Conservation (phyloP, 305 asterid genomes). For the Stenogyne calaminthoides region DNA sequence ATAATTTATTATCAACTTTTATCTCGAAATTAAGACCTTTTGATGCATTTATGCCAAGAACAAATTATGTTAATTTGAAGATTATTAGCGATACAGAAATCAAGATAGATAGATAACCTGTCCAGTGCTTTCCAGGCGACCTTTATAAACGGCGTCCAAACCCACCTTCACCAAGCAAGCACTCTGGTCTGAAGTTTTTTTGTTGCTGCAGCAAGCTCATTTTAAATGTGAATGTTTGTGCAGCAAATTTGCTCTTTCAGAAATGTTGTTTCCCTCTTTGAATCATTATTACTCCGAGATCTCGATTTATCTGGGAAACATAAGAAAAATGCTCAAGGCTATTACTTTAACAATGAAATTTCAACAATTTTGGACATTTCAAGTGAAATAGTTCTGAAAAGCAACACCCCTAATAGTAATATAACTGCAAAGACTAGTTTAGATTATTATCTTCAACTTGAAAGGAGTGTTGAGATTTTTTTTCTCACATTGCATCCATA, state of each 20-base stretch:
- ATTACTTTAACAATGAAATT: neutral
- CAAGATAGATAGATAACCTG: conserved; percentile 57
- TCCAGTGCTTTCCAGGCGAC: conserved; percentile 75
- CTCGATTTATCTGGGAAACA: conserved; percentile 61
- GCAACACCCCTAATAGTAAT: neutral
- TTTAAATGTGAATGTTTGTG: conserved; percentile 87
- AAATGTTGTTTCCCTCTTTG: conserved; percentile 62
- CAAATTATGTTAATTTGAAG: neutral
- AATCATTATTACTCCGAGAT: conserved; percentile 54
- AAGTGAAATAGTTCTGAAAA: neutral
- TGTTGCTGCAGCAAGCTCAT: conserved; percentile 87
- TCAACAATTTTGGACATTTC: neutral
- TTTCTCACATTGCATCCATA: too few species aligned
- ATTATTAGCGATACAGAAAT: neutral
- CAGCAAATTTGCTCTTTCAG: conserved; percentile 75
- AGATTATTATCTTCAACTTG: neutral
- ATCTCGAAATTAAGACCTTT: too few species aligned
- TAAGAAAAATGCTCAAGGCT: neutral
- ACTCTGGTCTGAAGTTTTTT: conserved; percentile 77
- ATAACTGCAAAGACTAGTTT: neutral
- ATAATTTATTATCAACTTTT: too few species aligned
- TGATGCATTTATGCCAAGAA: neutral
- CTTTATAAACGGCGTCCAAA: conserved; percentile 93
- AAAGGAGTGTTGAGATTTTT: neutral
- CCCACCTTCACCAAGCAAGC: conserved; percentile 92